These are phyloP conservation scores for Podila horticola DNA, from an alignment of 192 early-diverging fungal genomes.

Conservation along the genomic window DNA sequence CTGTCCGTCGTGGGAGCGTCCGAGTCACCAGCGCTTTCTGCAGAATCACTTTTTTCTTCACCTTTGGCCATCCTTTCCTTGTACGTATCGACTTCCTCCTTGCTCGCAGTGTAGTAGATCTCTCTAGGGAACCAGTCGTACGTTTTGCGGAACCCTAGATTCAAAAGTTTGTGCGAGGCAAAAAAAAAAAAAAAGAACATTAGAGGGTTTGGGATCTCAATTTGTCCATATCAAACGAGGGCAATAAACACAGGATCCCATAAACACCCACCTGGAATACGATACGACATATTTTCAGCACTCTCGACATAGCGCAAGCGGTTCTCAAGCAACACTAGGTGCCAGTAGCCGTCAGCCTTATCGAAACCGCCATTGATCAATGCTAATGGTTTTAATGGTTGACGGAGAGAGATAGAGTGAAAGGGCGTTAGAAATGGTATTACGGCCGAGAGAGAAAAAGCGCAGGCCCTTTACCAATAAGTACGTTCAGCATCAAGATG, in stretches of 20 bases:
- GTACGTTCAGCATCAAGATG: constrained; percentile 16
- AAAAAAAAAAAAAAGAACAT: too few species aligned
- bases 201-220: too few species aligned
- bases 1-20: too few species aligned
- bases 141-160: neutral
- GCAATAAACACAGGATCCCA: too few species aligned
- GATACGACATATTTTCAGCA: constrained; percentile 13
- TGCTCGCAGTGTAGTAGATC: constrained; percentile 4
- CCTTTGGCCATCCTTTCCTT: too few species aligned
- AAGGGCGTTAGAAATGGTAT: too few species aligned
- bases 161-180: neutral
- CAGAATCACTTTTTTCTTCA: too few species aligned
- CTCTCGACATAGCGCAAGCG: constrained; percentile 8
- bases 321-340: constrained; percentile 5
- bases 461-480: constrained; percentile 1
- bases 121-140: neutral
- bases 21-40: too few species aligned
- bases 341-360: neutral
- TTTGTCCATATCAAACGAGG: too few species aligned
- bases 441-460: too few species aligned
- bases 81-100: neutral
- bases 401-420: too few species aligned
- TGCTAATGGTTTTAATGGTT: neutral
- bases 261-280: neutral
- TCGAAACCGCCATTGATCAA: neutral